Conservation (phyloP, 2,329 filamentous ascomycete species). For the Botrytis aclada region DNA sequence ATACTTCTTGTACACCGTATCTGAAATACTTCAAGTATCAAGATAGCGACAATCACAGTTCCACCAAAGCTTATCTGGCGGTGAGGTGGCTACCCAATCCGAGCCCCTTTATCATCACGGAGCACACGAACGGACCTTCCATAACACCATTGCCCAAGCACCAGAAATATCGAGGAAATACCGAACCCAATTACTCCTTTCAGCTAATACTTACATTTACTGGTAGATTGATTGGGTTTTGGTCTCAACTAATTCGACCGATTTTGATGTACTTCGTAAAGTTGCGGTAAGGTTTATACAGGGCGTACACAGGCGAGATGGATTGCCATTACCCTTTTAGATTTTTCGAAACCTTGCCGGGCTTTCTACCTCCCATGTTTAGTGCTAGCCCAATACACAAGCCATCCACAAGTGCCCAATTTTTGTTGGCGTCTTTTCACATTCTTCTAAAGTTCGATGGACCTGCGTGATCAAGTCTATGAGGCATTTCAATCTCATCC, state of each 20-base stretch:
- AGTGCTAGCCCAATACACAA: not conserved
- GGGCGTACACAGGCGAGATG: conserved; percentile 1
- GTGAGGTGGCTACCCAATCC: conserved; percentile 16
- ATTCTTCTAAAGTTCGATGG: not conserved
- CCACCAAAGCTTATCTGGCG: conserved; percentile 21
- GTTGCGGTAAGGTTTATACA: conserved; percentile 14
- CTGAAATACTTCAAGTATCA: conserved; percentile 13
- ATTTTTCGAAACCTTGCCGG: not conserved
- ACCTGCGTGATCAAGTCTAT: conserved; percentile 5
- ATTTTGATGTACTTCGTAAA: conserved; percentile 3
- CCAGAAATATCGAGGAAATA: not conserved
- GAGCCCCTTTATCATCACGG: conserved; percentile 14
- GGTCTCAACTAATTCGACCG: conserved; percentile 5
- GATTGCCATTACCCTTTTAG: conserved; percentile 3
- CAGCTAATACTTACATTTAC: not conserved
- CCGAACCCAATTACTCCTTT: not conserved
- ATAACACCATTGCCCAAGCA: conserved; percentile 3
- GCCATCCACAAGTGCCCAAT: not conserved
- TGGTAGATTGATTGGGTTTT: not conserved
- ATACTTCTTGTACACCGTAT: conserved; percentile 11
- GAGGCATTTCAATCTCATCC: conserved; percentile 15
- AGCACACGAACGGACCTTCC: conserved; percentile 7
- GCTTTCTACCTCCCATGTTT: not conserved
- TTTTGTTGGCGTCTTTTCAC: conserved; percentile 16
- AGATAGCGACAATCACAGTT: conserved; percentile 12